Conservation (phyloP, 2,329 filamentous ascomycete species). For the Bipolaris cookei region DNA sequence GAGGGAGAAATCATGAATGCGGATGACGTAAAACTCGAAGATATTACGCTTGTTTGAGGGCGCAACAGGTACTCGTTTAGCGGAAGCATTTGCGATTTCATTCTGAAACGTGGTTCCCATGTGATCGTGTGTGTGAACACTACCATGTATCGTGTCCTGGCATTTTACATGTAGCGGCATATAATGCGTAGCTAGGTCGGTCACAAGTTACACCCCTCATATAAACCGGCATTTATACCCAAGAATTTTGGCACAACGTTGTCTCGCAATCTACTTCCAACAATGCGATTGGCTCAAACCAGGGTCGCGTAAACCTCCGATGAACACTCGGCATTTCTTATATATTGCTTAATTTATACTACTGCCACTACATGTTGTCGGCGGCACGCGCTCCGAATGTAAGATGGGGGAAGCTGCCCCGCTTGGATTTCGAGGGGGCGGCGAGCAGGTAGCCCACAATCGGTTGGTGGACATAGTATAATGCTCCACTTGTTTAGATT, state of each 20-base stretch:
- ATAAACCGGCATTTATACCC: slow-evolving; percentile 7
- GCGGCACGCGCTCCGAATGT: slow-evolving; percentile 21
- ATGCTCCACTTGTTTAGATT: slow-evolving; percentile 19
- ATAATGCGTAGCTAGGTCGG: slow-evolving; percentile 13
- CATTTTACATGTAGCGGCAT: not conserved
- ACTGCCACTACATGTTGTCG: slow-evolving; percentile 15
- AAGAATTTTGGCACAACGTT: slow-evolving; percentile 1
- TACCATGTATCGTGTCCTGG: not conserved
- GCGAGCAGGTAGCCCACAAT: slow-evolving; percentile 4
- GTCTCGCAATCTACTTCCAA: slow-evolving; percentile 18
- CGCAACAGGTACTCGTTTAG: not conserved
- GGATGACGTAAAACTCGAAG: slow-evolving; percentile 11
- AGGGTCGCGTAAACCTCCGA: slow-evolving; percentile 26
- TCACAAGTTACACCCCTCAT: slow-evolving; percentile 18
- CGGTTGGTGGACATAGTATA: slow-evolving; percentile 28
- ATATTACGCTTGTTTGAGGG: slow-evolving; percentile 21
- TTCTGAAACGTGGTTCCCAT: not conserved
- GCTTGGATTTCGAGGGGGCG: slow-evolving; percentile 6
- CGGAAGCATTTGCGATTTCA: too few relatives aligned
- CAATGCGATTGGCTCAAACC: slow-evolving; percentile 27
- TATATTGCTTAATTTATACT: slow-evolving; percentile 39
- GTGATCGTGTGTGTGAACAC: not conserved
- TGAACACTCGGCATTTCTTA: slow-evolving; percentile 28
- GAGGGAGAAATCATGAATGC: slow-evolving; percentile 24
- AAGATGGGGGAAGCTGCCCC: slow-evolving; percentile 14